Percentiles rank a stretch among this genome's conserved stretches.
These are phyloP conservation scores for Sporothrix mexicana DNA, from an alignment of 2,329 filamentous ascomycete genomes.

Conservation along the genomic window DNA sequence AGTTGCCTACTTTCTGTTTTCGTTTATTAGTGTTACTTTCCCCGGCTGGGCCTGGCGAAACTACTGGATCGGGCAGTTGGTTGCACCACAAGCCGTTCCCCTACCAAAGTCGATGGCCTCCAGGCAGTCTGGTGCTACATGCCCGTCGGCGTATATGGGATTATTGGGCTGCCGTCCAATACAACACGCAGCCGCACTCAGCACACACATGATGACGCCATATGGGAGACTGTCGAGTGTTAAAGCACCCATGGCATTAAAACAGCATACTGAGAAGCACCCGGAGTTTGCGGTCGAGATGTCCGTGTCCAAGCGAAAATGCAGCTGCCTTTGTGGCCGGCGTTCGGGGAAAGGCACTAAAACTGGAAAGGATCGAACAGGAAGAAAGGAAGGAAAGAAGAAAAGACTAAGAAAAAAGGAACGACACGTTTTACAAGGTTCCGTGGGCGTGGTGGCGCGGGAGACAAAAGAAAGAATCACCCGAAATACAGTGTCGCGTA, in stretches of 20 bases:
- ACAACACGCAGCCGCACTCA: neutral
- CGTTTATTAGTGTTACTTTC: neutral
- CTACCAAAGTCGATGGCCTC: neutral
- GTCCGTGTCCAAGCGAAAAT: neutral
- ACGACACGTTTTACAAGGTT: neutral
- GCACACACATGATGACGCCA: slow-evolving; percentile 11
- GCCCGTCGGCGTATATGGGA: neutral
- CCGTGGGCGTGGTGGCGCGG: neutral
- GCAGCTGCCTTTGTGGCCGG: no score
- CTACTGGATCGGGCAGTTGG: neutral
- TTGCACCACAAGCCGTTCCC: slow-evolving; percentile 1
- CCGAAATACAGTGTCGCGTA: neutral
- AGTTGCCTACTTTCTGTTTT: no score
- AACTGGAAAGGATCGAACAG: neutral
- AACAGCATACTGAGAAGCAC: neutral
- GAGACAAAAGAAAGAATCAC: neutral
- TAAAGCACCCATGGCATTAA: no score
- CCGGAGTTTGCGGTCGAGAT: slow-evolving; percentile 27
- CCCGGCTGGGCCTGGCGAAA: neutral
- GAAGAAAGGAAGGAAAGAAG: neutral
- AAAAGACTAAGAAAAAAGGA: neutral
- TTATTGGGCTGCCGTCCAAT: no score
- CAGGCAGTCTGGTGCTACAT: neutral
- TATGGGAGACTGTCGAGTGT: neutral
- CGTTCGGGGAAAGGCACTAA: neutral